phyloP scores from a whole-genome alignment of 192 early-diverging fungal genomes.

The Backusella mclennaniae region DNA sequence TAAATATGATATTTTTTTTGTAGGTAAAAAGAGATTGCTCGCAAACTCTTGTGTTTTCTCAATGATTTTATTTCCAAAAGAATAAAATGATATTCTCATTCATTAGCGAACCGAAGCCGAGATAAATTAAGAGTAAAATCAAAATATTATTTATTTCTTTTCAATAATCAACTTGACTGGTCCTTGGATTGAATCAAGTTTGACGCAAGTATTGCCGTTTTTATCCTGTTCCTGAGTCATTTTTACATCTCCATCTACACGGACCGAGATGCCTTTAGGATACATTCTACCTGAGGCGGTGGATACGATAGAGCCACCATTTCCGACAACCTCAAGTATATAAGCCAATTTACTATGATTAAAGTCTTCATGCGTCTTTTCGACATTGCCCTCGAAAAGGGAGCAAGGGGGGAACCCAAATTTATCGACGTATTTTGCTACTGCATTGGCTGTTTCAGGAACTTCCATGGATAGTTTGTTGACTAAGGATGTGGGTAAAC shows the following conservation, averaged over 20 bases:
- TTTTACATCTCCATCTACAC: not conserved
- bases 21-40: too few relatives aligned
- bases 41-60: too few relatives aligned
- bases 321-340: conserved; percentile 29
- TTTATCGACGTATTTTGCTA: conserved; percentile 45
- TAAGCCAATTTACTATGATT: conserved; percentile 35
- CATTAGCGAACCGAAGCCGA: not conserved
- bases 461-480: conserved; percentile 41
- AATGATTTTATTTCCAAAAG: too few relatives aligned
- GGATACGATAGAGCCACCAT: conserved; percentile 22
- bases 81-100: too few relatives aligned
- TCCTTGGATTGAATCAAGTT: not conserved
- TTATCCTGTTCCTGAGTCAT: not conserved
- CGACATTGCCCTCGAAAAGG: conserved; percentile 23
- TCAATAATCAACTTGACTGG: not conserved
- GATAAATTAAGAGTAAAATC: not conserved
- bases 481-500: conserved; percentile 43
- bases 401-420: conserved; percentile 46
- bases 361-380: conserved; percentile 35
- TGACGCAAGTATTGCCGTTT: not conserved
- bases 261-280: conserved; percentile 45
- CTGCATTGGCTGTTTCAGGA: conserved; percentile 42
- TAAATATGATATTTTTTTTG: too few relatives aligned
- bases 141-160: conserved; percentile 2
- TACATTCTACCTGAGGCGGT: conserved; percentile 41